These are phyloP conservation scores for Boletus barrowsii DNA, from an alignment of 768 basidiomycete genomes.

Conservation along the genomic window DNA sequence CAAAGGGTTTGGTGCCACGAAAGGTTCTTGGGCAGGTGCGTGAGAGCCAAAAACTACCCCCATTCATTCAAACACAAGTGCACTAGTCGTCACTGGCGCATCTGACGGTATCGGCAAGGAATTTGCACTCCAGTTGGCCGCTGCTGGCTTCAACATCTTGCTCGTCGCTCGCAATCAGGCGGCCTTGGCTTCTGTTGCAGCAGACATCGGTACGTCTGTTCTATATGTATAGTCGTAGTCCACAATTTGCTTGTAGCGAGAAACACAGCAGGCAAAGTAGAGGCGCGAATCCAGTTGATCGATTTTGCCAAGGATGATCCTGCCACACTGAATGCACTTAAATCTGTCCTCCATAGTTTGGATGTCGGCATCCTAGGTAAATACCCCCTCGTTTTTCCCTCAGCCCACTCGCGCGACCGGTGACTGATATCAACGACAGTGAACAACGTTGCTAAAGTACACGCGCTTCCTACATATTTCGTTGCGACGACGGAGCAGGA, in stretches of 20 bases:
- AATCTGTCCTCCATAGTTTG: constrained; percentile 44
- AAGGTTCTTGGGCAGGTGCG: constrained; percentile 83
- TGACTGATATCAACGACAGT: constrained; percentile 45
- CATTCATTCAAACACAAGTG: background rate
- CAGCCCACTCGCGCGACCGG: background rate
- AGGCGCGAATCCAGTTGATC: constrained; percentile 64
- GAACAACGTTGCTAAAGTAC: constrained; percentile 95
- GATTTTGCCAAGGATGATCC: constrained; percentile 69
- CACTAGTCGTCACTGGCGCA: constrained; percentile 82
- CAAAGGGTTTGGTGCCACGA: constrained; percentile 74
- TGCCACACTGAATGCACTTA: constrained; percentile 51
- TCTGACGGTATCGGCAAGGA: constrained; percentile 96
- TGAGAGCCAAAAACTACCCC: background rate
- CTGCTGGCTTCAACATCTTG: constrained; percentile 83
- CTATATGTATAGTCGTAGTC: background rate
- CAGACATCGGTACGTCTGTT: constrained; percentile 61
- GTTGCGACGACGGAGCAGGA: constrained; percentile 72
- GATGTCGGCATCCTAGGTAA: constrained; percentile 79
- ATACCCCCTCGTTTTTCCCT: constrained; percentile 18
- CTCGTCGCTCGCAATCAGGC: constrained; percentile 74
- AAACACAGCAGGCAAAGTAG: constrained; percentile 43
- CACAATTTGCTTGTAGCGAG: constrained; percentile 27
- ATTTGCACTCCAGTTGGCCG: constrained; percentile 85
- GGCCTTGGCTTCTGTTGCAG: constrained; percentile 60
- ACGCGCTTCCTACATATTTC: constrained; percentile 81